Conservation (phyloP, 192 early-diverging fungal genomes). For the Ambispora gerdemannii region DNA sequence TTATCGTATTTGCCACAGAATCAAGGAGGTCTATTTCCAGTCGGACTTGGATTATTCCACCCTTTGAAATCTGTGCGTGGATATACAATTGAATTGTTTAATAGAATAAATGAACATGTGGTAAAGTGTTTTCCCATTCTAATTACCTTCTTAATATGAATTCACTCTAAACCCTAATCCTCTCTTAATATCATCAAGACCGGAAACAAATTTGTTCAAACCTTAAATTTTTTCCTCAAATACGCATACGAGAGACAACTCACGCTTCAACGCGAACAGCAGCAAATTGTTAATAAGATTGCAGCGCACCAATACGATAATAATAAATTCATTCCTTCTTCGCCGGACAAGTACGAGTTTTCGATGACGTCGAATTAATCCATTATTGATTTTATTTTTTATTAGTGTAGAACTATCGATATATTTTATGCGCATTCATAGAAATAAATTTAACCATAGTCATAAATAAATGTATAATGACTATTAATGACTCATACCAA, state of each 20-base stretch:
- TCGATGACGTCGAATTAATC: too few species aligned
- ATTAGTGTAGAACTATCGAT: too few species aligned
- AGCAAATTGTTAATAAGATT: too few species aligned
- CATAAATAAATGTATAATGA: too few species aligned
- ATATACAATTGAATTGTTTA: slow-evolving; percentile 71
- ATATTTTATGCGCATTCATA: too few species aligned
- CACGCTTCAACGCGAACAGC: neutral
- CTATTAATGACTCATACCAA: too few species aligned
- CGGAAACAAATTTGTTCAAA: slow-evolving; percentile 43
- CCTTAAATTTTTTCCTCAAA: slow-evolving; percentile 43
- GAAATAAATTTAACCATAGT: too few species aligned
- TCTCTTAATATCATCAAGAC: slow-evolving; percentile 32
- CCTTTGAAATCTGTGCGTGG: slow-evolving; percentile 61
- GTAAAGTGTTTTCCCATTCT: slow-evolving; percentile 37
- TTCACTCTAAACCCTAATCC: neutral
- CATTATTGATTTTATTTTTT: too few species aligned
- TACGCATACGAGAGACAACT: slow-evolving; percentile 42
- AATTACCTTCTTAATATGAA: neutral
- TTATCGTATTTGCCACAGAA: slow-evolving; percentile 71
- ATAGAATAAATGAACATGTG: slow-evolving; percentile 65
- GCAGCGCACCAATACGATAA: too few species aligned
- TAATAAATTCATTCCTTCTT: too few species aligned
- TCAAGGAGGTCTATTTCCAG: slow-evolving; percentile 74
- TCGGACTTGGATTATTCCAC: slow-evolving; percentile 82
- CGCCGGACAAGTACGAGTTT: too few species aligned